These are phyloP conservation scores for Takashimella koratensis DNA, from an alignment of 1,284 basidiomycete species.

Conservation along the genomic window DNA sequence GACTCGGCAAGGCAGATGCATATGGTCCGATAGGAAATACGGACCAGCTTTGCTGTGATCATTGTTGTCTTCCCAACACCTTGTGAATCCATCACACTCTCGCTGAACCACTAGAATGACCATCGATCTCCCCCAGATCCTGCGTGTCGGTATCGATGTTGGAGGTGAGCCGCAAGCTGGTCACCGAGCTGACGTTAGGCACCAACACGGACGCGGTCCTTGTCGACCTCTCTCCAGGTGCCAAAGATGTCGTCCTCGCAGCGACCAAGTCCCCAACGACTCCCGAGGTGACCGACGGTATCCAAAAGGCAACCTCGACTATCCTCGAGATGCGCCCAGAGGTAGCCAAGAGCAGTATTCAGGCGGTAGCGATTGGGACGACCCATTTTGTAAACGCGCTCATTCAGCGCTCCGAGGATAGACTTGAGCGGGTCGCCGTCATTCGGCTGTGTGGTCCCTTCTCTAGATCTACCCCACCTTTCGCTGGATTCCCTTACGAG, in stretches of 20 bases:
- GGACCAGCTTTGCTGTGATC: background rate
- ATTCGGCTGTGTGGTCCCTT: constrained; percentile 36
- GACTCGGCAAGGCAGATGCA: background rate
- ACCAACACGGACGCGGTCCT: constrained; percentile 57
- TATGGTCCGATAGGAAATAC: background rate
- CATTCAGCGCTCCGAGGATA: constrained; percentile 22
- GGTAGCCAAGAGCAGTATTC: constrained; percentile 11
- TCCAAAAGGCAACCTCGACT: constrained; percentile 33
- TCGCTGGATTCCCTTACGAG: constrained; percentile 34
- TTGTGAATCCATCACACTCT: too few species aligned
- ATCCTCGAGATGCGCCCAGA: constrained; percentile 5
- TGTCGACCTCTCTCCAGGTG: constrained; percentile 50
- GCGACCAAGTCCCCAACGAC: constrained; percentile 57
- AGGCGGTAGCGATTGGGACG: constrained; percentile 36
- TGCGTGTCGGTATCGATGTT: constrained; percentile 54
- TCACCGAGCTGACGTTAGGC: constrained; percentile 11
- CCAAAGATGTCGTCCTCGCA: constrained; percentile 49
- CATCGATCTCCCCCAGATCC: background rate
- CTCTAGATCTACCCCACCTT: constrained; percentile 27
- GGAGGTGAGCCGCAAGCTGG: constrained; percentile 47
- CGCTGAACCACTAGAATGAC: background rate
- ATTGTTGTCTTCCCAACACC: background rate
- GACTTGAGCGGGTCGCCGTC: constrained; percentile 33
- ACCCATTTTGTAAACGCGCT: constrained; percentile 42
- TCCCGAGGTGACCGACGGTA: constrained; percentile 55